Evolutionary conservation across 257 asterid species (phyloP).

Genomic region (Solanum boliviense): DNA sequence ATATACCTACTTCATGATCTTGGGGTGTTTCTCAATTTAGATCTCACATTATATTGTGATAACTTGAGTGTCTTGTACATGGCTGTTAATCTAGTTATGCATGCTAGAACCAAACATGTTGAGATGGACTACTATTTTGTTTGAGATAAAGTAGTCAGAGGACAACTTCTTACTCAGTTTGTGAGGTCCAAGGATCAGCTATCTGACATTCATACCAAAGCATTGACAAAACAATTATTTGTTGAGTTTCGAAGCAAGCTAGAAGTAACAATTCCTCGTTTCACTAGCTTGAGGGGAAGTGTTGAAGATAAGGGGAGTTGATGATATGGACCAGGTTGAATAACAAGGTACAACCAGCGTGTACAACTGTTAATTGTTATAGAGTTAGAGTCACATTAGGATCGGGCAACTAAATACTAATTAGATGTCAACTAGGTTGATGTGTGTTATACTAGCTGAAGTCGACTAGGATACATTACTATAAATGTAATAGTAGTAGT

Average conservation of each 20-base stretch:
- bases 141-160: not conserved
- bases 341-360: no score
- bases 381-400: no score
- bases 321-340: no score
- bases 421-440: no score
- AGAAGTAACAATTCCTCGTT: not conserved
- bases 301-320: no score
- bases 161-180: not conserved
- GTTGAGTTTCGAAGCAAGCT: not conserved
- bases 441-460: no score
- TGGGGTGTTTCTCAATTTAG: not conserved
- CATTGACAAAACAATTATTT: not conserved
- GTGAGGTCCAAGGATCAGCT: not conserved
- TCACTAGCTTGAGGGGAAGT: not conserved
- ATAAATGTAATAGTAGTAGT: no score
- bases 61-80: not conserved
- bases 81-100: not conserved
- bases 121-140: not conserved
- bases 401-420: no score
- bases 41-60: not conserved
- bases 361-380: no score
- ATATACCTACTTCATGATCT: not conserved
- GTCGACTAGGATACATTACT: no score
- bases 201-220: no score
- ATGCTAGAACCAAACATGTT: not conserved